Base-by-base conservation (phyloP, 331 rosid species). In the Spiraea crenata region DNA sequence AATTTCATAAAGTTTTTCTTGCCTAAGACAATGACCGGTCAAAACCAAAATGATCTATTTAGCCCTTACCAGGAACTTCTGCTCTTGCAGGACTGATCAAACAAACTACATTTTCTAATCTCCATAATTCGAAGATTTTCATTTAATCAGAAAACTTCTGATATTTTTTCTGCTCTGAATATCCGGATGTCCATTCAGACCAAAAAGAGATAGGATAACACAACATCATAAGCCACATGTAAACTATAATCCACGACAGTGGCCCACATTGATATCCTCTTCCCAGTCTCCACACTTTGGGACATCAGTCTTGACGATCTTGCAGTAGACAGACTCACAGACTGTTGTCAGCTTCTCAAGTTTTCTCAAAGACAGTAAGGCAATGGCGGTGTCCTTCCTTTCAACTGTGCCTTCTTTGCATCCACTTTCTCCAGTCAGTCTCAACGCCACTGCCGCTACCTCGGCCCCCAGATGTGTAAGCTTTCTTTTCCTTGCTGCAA, bases 331-430 rank as follows among this genome's bases (percentile, higher is more conserved):
- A 59, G 31, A 25, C 31, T 11, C 12, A 4, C 5, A 25, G 62
- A 31, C 6, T 11, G 31, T 49, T 17, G 72, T 38, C 50, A n/a
- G 40, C 34, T 47, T 34, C 70, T 65, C 31, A 47, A 19, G 14
- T 13, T 55, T 69, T 56, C 61, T 40, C 20, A 25, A 25, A 69
- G 64, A 25, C 57, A 45, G 56, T 3, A 57, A 31, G 44, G 51
- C 79, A 76, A 95, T 91, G 99, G 93, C 81, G 64, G 76, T 91
- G 70, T 95, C 96, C 65, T 86, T 91, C 74, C 88, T 89, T 73
- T 91, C 96, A 25, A 77, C 96, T 44, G 31, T 77, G 51, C 81
- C 90, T 66, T 72, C 89, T 37, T 69, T 82, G 60, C 79, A 74
- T 79, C 82, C 89, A 39, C 79, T 88, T 46, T 54, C 79, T 76